These are phyloP conservation scores for Colletotrichum camelliae DNA, from an alignment of 2,329 filamentous ascomycete genomes.

Conservation along the genomic window DNA sequence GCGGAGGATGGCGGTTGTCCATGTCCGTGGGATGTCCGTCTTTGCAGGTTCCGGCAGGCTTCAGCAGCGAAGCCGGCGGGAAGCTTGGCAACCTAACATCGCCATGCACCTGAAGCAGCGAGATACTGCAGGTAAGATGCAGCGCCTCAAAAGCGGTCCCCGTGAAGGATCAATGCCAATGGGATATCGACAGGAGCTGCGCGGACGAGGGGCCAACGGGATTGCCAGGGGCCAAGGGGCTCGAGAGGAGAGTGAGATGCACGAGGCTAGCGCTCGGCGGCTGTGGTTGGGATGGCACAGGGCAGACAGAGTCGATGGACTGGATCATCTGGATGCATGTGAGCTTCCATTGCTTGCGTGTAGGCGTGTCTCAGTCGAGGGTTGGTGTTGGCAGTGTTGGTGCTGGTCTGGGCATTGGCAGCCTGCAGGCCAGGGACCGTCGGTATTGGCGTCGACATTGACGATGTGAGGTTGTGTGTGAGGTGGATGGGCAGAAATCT, in stretches of 20 bases:
- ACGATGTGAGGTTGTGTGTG: neutral
- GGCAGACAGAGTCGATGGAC: neutral
- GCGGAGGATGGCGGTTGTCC: neutral
- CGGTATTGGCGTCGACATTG: neutral
- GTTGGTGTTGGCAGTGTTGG: neutral
- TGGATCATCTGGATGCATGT: neutral
- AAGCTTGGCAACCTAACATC: neutral
- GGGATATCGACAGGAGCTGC: neutral
- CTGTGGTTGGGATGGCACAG: neutral
- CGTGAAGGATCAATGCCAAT: neutral
- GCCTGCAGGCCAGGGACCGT: neutral
- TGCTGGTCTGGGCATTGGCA: neutral
- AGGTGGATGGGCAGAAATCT: neutral
- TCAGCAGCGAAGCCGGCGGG: neutral
- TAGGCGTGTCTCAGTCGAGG: neutral
- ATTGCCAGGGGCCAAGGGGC: neutral
- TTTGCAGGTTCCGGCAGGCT: neutral
- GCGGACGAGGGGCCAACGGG: neutral
- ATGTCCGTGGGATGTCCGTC: neutral
- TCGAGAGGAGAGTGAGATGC: neutral
- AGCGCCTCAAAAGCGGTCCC: neutral
- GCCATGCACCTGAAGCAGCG: neutral
- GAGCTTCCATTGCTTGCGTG: neutral
- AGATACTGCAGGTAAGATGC: neutral
- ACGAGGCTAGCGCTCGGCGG: neutral